Percentiles rank a stretch among this genome's conserved stretches.
These are phyloP conservation scores for Linderina pennispora DNA, from an alignment of 192 early-diverging fungal genomes.

Conservation along the genomic window DNA sequence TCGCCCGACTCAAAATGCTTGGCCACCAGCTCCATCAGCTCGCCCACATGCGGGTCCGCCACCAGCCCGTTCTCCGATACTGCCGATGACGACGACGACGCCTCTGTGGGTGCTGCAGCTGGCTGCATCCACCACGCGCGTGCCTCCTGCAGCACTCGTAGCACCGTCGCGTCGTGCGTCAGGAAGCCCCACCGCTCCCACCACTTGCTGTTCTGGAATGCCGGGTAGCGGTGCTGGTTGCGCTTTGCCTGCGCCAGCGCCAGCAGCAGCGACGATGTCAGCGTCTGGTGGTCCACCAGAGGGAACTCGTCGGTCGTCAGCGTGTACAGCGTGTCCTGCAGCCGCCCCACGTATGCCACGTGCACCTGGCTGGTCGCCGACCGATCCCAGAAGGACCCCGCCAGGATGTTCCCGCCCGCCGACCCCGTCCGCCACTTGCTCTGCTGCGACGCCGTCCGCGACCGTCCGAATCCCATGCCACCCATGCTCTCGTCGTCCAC, in stretches of 20 bases:
- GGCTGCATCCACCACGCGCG: constrained; percentile 29
- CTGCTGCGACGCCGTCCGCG: constrained; percentile 14
- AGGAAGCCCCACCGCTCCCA: constrained; percentile 44
- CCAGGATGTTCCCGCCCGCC: constrained; percentile 31
- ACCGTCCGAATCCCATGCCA: constrained; percentile 1
- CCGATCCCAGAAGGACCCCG: constrained; percentile 39
- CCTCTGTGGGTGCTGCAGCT: constrained; percentile 4
- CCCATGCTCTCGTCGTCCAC: constrained; percentile 5
- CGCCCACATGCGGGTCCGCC: constrained; percentile 19
- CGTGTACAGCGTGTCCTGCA: constrained; percentile 62
- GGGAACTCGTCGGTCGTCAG: constrained; percentile 64
- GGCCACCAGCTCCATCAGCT: constrained; percentile 6
- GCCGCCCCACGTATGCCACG: constrained; percentile 57
- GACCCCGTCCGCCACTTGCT: constrained; percentile 37
- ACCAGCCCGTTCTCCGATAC: constrained; percentile 3
- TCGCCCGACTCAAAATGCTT: constrained; percentile 2
- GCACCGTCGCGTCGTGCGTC: constrained; percentile 30
- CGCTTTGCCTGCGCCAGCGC: constrained; percentile 30
- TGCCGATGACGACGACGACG: too few relatives aligned
- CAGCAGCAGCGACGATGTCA: constrained; percentile 39
- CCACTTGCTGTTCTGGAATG: constrained; percentile 26
- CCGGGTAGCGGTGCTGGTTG: constrained; percentile 37
- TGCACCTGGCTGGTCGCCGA: constrained; percentile 13
- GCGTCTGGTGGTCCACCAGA: constrained; percentile 41
- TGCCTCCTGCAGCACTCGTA: constrained; percentile 38